Evolutionary conservation across 352 stramenopile species (phyloP).

Genomic region (Phytophthora pini): DNA sequence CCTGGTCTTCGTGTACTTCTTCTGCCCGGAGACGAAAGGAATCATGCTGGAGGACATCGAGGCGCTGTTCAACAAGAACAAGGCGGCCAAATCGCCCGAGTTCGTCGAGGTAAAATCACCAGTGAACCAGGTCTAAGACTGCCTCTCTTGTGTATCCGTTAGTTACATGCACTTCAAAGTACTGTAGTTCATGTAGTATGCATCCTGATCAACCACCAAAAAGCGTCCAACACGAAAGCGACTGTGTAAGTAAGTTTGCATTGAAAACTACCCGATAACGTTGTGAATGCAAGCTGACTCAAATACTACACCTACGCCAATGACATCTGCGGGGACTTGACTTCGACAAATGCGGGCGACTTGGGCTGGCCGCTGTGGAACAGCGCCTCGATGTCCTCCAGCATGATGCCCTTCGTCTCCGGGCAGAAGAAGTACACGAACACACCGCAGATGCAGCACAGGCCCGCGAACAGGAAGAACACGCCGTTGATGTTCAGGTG

Average conservation of each 20-base stretch:
- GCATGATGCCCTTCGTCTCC: not conserved
- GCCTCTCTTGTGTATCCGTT: too few species aligned
- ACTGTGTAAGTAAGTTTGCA: too few species aligned
- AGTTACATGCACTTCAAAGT: too few species aligned
- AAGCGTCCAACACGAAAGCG: too few species aligned
- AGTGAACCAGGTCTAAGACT: not conserved
- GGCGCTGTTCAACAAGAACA: conserved; percentile 33
- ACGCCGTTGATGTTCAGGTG: too few species aligned
- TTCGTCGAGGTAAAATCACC: conserved; percentile 40
- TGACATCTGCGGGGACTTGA: not conserved
- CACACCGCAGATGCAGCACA: too few species aligned
- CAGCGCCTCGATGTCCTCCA: not conserved
- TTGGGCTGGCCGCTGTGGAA: not conserved
- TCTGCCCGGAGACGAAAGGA: conserved; percentile 48
- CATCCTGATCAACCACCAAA: too few species aligned
- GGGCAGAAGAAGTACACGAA: too few species aligned
- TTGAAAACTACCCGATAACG: too few species aligned
- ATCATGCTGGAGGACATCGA: conserved; percentile 53
- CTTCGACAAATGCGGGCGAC: not conserved
- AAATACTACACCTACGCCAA: not conserved
- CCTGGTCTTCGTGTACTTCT: conserved; percentile 43
- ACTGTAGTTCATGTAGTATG: not conserved
- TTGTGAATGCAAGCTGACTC: too few species aligned
- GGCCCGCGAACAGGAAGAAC: too few species aligned
- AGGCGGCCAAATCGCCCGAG: conserved; percentile 18